Evolutionary conservation across 176 grass and related monocot species (phyloP), one percentile per base, ranked within the genome.

Genomic region (Triticum turgidum): DNA sequence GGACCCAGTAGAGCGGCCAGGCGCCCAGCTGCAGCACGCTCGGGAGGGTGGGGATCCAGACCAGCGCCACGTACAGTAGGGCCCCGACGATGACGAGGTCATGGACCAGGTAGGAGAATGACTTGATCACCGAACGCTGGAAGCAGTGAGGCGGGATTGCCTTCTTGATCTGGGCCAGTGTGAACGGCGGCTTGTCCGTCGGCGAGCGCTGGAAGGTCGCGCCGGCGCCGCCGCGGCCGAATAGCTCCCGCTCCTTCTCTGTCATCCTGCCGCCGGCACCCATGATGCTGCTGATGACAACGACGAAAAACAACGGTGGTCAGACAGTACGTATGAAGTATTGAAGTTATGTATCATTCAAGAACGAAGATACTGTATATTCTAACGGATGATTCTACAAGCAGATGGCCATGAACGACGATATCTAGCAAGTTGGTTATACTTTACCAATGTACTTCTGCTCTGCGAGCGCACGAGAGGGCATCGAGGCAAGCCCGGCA

Each of bases 91-190:
- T 84, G 70, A 88, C 0, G 5, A 98, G 84, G 91, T 98, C 96
- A 1, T 91, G 78, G 62, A 89, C 90, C 22, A 95, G 89, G 76
- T 95, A 98, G 58, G 90, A 95, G 86, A 95, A 98, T n/a, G 96
- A 98, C 42, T 89, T 92, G 61, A 95, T 63, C 54, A 95, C 35
- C 13, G 93, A 95, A 70, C 96, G 96, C 63, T 92, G 17, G 71
- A 98, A 98, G 91, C 96, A 98, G 86, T 95, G 96, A 9, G 93
- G 88, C 7, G 93, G 96, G 42, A 98, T 98, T 32, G 90, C 96
- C 90, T 92, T 95, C 90, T 95, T 98, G 81, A 98, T 95, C 89
- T 98, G 96, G 15, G 91, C 83, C 30, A 98, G 66, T 24, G 91
- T 88, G 84, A 98, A 98, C 34, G 93, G 88, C 0, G 96, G 96